Evolutionary conservation across 345 rosid species (phyloP), one percentile per base, ranked within the genome.

Genomic region (Eucalyptus cloeziana): DNA sequence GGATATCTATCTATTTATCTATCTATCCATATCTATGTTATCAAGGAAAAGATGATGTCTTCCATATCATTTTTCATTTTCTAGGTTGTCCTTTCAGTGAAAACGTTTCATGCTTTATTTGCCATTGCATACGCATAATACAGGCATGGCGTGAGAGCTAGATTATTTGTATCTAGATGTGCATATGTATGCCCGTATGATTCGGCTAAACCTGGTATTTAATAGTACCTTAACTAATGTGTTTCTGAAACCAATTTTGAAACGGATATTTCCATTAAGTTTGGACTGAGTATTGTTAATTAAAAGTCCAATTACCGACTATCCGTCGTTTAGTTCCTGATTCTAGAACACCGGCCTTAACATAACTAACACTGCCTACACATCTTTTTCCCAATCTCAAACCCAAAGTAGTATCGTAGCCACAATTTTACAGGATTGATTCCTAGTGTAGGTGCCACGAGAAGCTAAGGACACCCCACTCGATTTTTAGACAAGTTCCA

Each of bases 401-500:
- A 69, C 43, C 43, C 13, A 69, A 69, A 69, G 80, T n/a, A 69
- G 80, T 33, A 69, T 16, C 13, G 24, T 69, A 17, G 80, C 80
- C 44, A 9, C 44, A 10, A 37, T 16, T 69, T 31, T 21, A 33
- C 7, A 0, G 24, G 80, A 69, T 17, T 33, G 13, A 9, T 69
- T 21, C 0, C 44, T 3, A 0, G 24, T 17, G 24, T 0, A 69
- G 7, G 21, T 14, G 79, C 44, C 24, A 69, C 4, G 0, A 8
- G 43, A 69, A 69, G 80, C 43, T 33, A 17, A 33, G 81, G 3
- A 71, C 4, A 0, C 44, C 7, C 45, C 25, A 8, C 81, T 71
- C 1, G 13, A 64, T 10, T 37, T 37, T 76, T 7, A 21, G 14
- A 37, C 4, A 76, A 37, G 45, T 76, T 21, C 8, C 47, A 37